Evolutionary conservation across 1,284 basidiomycete species (phyloP).

Genomic region (Entoloma clypeatum): DNA sequence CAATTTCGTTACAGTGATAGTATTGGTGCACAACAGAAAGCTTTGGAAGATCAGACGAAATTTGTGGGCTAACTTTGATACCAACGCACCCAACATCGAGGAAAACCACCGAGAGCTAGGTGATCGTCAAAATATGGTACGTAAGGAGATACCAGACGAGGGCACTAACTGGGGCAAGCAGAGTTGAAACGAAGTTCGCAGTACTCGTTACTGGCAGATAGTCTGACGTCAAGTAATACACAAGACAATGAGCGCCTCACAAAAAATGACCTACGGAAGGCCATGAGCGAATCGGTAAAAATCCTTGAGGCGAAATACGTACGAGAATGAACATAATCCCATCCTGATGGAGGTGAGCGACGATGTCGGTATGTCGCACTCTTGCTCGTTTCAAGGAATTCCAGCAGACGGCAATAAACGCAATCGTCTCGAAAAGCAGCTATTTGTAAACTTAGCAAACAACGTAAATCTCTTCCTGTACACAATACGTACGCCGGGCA

Average conservation of each 20-base stretch:
- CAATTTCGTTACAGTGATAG: constrained; percentile 34
- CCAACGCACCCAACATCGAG: not conserved
- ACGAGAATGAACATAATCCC: constrained; percentile 38
- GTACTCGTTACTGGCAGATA: no score
- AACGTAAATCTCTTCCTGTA: not conserved
- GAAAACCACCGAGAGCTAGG: not conserved
- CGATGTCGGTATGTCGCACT: constrained; percentile 19
- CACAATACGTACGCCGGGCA: constrained; percentile 26
- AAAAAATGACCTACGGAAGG: constrained; percentile 12
- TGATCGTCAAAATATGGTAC: constrained; percentile 26
- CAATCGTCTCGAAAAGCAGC: constrained; percentile 36
- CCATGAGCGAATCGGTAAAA: not conserved
- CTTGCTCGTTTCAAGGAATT: constrained; percentile 34
- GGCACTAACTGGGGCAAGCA: not conserved
- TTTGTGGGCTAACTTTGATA: not conserved
- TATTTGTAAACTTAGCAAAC: constrained; percentile 17
- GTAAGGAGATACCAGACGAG: not conserved
- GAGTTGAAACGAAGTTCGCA: no score
- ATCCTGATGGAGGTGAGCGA: constrained; percentile 31
- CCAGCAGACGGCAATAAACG: constrained; percentile 33
- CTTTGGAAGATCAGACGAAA: constrained; percentile 20
- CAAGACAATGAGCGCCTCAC: constrained; percentile 1
- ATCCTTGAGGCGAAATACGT: constrained; percentile 17
- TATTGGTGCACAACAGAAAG: constrained; percentile 37
- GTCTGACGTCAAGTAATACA: no score